Evolutionary conservation across 306 rosid genomes (phyloP), one percentile per base, ranked within the genome.

Genomic region (Prinsepia uniflora): DNA sequence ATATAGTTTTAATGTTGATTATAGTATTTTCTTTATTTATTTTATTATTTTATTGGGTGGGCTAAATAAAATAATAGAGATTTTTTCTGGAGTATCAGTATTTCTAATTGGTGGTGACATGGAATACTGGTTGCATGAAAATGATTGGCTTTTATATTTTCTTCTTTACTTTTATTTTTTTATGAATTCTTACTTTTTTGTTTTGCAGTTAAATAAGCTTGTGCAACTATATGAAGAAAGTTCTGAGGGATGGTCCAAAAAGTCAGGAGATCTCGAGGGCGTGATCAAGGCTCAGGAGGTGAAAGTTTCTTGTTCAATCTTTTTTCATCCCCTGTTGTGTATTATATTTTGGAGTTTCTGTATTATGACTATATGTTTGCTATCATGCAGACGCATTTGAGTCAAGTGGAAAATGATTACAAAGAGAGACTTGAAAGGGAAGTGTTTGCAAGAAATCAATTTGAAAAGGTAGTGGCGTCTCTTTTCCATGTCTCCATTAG

Each of bases 201-300:
- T n/a, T 56, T 69, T 67, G 67, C 66, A 94, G 97, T 89, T 86
- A 59, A 91, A 89, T 71, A 94, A 82, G 80, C 99, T 91, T 71
- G 85, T 83, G 72, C 97, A 86, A 71, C 82, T 94, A 24, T 91
- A 90, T 73, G 91, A 94, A 80, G 95, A 86, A 84, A 87, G 91
- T 81, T 89, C 92, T 3, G 91, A 91, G 76, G 97, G 91, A 81
- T 94, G 89, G 96, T 84, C 96, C n/a, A 82, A 71, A 77, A 94
- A 94, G 88, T 91, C 97, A 6, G 86, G 88, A 13, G 99, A 89
- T 67, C 92, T 94, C 68, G 97, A 91, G 74, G 99, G 99, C 19
- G 97, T 82, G 65, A 76, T 94, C 74, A 87, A 89, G 82, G 96
- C 97, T 20, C 75, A 89, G 83, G 99, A 94, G 96, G 99, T 94